phyloP scores from a whole-genome alignment of 441 rosid species.

The Aleurites moluccanus region DNA sequence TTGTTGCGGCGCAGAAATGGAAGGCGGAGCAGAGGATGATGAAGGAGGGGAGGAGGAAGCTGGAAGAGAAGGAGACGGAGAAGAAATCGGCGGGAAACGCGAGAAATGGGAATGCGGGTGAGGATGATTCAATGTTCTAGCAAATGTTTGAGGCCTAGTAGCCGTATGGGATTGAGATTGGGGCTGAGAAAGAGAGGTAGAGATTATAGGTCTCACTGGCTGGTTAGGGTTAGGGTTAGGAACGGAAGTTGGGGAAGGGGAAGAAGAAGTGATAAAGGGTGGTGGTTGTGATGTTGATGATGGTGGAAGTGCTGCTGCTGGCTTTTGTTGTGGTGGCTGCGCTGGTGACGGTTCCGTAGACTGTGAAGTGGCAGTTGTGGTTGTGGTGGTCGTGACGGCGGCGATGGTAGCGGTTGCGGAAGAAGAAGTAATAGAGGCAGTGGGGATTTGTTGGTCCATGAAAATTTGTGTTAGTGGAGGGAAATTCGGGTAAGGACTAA shows the following conservation, averaged over 20 bases:
- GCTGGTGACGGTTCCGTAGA: constrained; percentile 1
- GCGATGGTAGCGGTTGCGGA: too few species aligned
- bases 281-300: constrained; percentile 6
- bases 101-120: constrained; percentile 43
- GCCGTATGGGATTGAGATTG: constrained; percentile 35
- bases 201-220: constrained; percentile 22
- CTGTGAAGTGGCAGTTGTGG: constrained; percentile 25
- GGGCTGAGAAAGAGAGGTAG: constrained; percentile 25
- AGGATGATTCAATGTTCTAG: constrained; percentile 68
- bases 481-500: background rate
- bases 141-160: constrained; percentile 26
- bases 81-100: constrained; percentile 32
- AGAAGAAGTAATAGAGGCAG: constrained; percentile 6
- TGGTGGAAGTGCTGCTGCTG: constrained; percentile 29
- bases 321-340: constrained; percentile 7
- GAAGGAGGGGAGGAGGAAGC: constrained; percentile 34
- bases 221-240: constrained; percentile 17
- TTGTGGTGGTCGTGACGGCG: constrained; percentile 7
- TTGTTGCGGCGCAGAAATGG: constrained; percentile 40
- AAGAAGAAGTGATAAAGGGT: constrained; percentile 5
- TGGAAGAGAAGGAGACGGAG: constrained; percentile 41
- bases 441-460: constrained; percentile 25
- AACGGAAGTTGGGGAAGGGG: background rate
- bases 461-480: constrained; percentile 21
- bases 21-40: constrained; percentile 30